Evolutionary conservation across 179 eudicot species (phyloP).

Genomic region (Patellifolia procumbens): DNA sequence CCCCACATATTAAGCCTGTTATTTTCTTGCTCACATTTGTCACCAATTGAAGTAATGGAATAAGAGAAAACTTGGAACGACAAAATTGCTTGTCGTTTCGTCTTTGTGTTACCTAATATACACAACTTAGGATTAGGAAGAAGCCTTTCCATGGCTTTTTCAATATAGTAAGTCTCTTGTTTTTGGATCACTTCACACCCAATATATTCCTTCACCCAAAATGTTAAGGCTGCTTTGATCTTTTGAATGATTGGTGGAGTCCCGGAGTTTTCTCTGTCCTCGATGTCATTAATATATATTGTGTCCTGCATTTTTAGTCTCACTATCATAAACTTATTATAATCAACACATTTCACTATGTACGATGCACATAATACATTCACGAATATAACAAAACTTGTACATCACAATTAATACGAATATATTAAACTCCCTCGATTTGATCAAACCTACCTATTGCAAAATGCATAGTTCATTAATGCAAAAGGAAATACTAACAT

Average conservation of each 20-base stretch:
- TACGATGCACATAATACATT: no score
- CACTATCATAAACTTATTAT: neutral
- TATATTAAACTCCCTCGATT: no score
- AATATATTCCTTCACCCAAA: constrained; percentile 73
- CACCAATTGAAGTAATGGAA: neutral
- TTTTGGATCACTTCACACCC: constrained; percentile 46
- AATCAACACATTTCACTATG: neutral
- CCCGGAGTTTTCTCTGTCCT: constrained; percentile 75
- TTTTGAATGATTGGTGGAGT: constrained; percentile 65
- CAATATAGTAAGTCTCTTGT: constrained; percentile 39
- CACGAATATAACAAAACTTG: no score
- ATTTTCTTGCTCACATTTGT: neutral
- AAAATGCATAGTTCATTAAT: no score
- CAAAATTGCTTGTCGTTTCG: constrained; percentile 52
- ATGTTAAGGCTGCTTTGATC: constrained; percentile 63
- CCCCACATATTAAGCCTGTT: constrained; percentile 18
- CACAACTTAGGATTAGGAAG: constrained; percentile 39
- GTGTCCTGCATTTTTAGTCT: constrained; percentile 60
- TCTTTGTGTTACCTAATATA: constrained; percentile 50
- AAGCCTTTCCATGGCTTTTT: constrained; percentile 54
- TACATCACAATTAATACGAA: no score
- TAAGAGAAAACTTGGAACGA: constrained; percentile 56
- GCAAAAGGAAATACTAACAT: no score
- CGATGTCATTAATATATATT: constrained; percentile 45
- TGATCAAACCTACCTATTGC: no score